phyloP scores from a whole-genome alignment of 2,329 filamentous ascomycete species.

The Aspergillus arachidicola region DNA sequence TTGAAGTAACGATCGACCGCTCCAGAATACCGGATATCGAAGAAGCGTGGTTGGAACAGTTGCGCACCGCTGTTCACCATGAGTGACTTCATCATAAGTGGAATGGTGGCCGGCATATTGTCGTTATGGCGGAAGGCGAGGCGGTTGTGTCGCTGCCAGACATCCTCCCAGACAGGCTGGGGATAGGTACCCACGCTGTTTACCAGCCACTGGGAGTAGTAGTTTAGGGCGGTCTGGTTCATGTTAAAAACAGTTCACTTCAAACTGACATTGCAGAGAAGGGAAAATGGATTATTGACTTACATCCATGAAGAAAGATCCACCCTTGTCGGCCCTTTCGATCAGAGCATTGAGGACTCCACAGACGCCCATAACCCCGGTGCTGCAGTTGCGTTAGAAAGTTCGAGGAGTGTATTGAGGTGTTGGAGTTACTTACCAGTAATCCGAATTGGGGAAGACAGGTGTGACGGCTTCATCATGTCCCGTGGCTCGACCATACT shows the following conservation, averaged over 20 bases:
- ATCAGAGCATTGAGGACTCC: conserved; percentile 4
- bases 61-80: conserved; percentile 36
- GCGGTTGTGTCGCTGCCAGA: conserved; percentile 50
- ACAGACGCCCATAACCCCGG: conserved; percentile 3
- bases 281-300: neutral
- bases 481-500: conserved; percentile 52
- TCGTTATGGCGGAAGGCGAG: conserved; percentile 55
- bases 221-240: conserved; percentile 9
- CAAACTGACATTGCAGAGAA: neutral
- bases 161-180: conserved; percentile 44
- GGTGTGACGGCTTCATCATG: conserved; percentile 49
- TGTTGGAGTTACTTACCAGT: conserved; percentile 33
- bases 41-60: conserved; percentile 54
- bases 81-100: conserved; percentile 40
- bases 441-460: conserved; percentile 49
- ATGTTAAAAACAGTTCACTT: neutral
- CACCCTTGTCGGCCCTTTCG: conserved; percentile 2
- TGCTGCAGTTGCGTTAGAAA: neutral
- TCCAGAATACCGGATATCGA: conserved; percentile 45
- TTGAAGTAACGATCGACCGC: conserved; percentile 37
- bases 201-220: conserved; percentile 17
- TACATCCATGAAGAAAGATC: conserved; percentile 9
- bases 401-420: neutral
- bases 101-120: conserved; percentile 48
- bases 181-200: conserved; percentile 9